Evolutionary conservation across 352 stramenopile genomes (phyloP).

Genomic region (Globisporangium barbulae): DNA sequence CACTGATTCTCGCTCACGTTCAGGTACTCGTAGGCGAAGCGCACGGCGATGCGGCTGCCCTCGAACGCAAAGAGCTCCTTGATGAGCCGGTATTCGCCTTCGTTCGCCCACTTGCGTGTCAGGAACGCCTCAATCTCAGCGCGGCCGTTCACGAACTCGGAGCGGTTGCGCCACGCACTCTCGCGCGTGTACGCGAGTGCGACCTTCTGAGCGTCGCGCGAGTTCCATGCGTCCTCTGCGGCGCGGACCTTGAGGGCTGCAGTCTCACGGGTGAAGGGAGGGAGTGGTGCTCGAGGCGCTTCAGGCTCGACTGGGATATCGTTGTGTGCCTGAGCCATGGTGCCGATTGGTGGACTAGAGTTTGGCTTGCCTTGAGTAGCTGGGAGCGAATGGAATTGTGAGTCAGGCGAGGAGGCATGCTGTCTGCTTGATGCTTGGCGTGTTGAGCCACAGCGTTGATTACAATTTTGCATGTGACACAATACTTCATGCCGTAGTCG

Average conservation of each 20-base stretch:
- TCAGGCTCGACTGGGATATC: background rate
- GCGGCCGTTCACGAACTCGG: slow-evolving; percentile 72
- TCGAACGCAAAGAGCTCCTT: slow-evolving; percentile 87
- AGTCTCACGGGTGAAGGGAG: slow-evolving; percentile 77
- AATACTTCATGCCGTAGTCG: too few relatives aligned
- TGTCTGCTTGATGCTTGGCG: too few relatives aligned
- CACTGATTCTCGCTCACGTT: slow-evolving; percentile 52
- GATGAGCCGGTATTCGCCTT: slow-evolving; percentile 86
- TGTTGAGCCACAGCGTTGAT: too few relatives aligned
- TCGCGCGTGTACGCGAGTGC: slow-evolving; percentile 78
- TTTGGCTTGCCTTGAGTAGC: too few relatives aligned
- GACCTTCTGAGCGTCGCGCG: slow-evolving; percentile 61
- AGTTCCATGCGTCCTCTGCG: slow-evolving; percentile 90
- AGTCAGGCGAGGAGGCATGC: too few relatives aligned
- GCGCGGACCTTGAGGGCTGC: slow-evolving; percentile 77
- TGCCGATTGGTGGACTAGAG: too few relatives aligned
- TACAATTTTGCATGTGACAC: too few relatives aligned
- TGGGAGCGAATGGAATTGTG: too few relatives aligned
- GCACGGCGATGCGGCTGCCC: slow-evolving; percentile 83
- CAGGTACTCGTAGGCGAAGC: slow-evolving; percentile 86
- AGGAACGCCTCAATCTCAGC: slow-evolving; percentile 79
- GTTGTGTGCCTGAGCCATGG: too few relatives aligned
- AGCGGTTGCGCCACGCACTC: slow-evolving; percentile 85
- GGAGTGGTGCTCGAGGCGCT: slow-evolving; percentile 37
- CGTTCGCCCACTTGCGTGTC: slow-evolving; percentile 62